phyloP scores from a whole-genome alignment of 495 filamentous ascomycete species.

The Neurospora sublineolata region DNA sequence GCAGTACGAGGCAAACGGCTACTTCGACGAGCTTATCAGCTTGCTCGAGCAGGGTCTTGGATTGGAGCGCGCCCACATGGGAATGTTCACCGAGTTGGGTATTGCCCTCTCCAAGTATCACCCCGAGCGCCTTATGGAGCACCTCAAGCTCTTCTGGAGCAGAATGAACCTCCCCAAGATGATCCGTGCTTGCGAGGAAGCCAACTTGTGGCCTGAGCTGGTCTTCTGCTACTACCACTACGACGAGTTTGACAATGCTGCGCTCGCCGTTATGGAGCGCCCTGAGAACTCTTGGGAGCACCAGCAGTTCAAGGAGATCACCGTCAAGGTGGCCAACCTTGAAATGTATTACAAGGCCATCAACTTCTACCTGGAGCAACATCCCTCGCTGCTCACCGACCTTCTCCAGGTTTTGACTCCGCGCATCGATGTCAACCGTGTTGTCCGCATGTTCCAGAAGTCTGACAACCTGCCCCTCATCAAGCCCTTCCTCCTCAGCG shows the following conservation, averaged over 20 bases:
- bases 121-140: slow-evolving; percentile 94
- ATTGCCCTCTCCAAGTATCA: slow-evolving; percentile 95
- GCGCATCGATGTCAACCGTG: slow-evolving; percentile 94
- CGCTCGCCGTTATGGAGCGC: slow-evolving; percentile 98
- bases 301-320: slow-evolving; percentile 98
- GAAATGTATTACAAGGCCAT: slow-evolving; percentile 98
- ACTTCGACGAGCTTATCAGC: slow-evolving; percentile 94
- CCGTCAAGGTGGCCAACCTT: slow-evolving; percentile 95
- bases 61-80: slow-evolving; percentile 68
- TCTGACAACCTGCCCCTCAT: slow-evolving; percentile 97
- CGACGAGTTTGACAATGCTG: slow-evolving; percentile 98
- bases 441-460: slow-evolving; percentile 95
- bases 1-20: slow-evolving; percentile 94
- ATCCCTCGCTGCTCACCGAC: slow-evolving; percentile 89
- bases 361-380: slow-evolving; percentile 96
- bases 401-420: slow-evolving; percentile 83
- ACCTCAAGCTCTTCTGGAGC: slow-evolving; percentile 97
- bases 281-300: slow-evolving; percentile 98
- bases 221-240: slow-evolving; percentile 99
- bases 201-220: slow-evolving; percentile 93
- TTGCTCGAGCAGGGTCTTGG: slow-evolving; percentile 93
- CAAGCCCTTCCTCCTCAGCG: slow-evolving; percentile 96
- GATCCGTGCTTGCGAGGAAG: slow-evolving; percentile 90
- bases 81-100: slow-evolving; percentile 94
- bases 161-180: slow-evolving; percentile 98